These are phyloP conservation scores for Blastomyces percursus DNA, from an alignment of 2,329 filamentous ascomycete genomes.

Conservation along the genomic window DNA sequence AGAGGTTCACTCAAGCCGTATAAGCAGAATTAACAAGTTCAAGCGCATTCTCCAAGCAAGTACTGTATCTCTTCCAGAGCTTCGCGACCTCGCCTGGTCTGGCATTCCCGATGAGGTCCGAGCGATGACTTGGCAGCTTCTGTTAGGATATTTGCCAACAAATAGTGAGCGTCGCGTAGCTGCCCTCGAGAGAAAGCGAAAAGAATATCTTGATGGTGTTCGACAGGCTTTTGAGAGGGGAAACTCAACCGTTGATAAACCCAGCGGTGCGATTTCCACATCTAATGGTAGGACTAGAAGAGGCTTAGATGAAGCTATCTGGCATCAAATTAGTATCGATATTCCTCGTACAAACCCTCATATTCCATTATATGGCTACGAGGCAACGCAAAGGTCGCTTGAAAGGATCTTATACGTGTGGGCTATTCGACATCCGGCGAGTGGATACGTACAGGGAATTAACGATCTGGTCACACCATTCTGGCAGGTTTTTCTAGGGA, in stretches of 20 bases:
- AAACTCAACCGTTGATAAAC: constrained; percentile 30
- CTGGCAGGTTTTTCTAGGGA: constrained; percentile 91
- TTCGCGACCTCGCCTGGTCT: constrained; percentile 83
- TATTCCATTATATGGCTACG: constrained; percentile 86
- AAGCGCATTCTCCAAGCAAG: constrained; percentile 90
- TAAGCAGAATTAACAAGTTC: constrained; percentile 96
- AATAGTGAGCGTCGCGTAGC: constrained; percentile 85
- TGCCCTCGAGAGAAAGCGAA: constrained; percentile 85
- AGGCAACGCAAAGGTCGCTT: constrained; percentile 86
- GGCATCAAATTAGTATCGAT: constrained; percentile 99
- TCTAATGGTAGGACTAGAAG: constrained; percentile 52
- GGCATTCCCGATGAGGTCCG: constrained; percentile 90
- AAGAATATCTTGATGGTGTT: constrained; percentile 92
- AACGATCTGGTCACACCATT: constrained; percentile 97
- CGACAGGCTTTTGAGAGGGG: constrained; percentile 52
- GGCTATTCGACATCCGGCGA: constrained; percentile 94
- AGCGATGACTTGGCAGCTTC: constrained; percentile 96
- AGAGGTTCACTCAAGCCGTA: constrained; percentile 75
- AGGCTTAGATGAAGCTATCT: constrained; percentile 90
- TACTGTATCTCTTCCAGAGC: constrained; percentile 71
- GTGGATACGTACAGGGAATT: constrained; percentile 96
- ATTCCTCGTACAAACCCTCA: constrained; percentile 94
- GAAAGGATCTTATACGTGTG: constrained; percentile 95
- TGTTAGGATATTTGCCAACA: constrained; percentile 92
- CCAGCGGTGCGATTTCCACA: constrained; percentile 29